These are phyloP conservation scores for Fusarium nanum DNA, from an alignment of 2,329 filamentous ascomycete genomes.

Conservation along the genomic window DNA sequence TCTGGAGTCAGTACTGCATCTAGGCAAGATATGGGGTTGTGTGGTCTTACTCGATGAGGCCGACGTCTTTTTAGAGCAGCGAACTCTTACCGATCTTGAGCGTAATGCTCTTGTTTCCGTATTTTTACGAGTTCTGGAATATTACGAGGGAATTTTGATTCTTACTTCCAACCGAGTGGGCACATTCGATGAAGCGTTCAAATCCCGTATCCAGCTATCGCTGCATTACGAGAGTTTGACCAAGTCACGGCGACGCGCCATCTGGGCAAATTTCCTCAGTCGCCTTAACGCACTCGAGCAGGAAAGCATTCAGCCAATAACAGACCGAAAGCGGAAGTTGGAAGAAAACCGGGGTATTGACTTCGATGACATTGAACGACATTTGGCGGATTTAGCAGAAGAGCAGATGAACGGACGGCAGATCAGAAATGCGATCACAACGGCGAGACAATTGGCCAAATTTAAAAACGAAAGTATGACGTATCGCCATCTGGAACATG, in stretches of 20 bases:
- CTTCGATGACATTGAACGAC: slow-evolving; percentile 31
- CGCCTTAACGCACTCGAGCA: neutral
- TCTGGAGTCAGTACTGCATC: slow-evolving; percentile 38
- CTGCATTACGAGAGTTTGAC: slow-evolving; percentile 49
- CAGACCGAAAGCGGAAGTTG: neutral
- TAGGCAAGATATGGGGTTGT: slow-evolving; percentile 3
- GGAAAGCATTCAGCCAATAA: neutral
- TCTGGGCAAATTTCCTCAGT: neutral
- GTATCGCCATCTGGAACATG: slow-evolving; percentile 2
- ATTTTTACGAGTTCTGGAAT: slow-evolving; percentile 51
- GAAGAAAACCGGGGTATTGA: neutral
- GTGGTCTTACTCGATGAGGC: slow-evolving; percentile 48
- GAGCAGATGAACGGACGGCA: slow-evolving; percentile 56
- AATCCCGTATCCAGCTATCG: slow-evolving; percentile 43
- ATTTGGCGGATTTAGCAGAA: slow-evolving; percentile 46
- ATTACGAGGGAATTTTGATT: slow-evolving; percentile 53
- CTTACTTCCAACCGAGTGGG: slow-evolving; percentile 52
- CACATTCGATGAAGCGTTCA: slow-evolving; percentile 50
- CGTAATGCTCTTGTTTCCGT: slow-evolving; percentile 48
- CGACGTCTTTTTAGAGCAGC: slow-evolving; percentile 47
- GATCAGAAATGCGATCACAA: slow-evolving; percentile 54
- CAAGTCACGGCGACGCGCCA: slow-evolving; percentile 8
- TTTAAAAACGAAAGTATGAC: slow-evolving; percentile 12
- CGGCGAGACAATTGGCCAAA: slow-evolving; percentile 43
- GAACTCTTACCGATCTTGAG: slow-evolving; percentile 38